A percentile compares a stretch with the other conserved stretches of the same genome.
Conservation (phyloP, 2,329 filamentous ascomycete genomes). For the Penicillium fuscoglaucum region DNA sequence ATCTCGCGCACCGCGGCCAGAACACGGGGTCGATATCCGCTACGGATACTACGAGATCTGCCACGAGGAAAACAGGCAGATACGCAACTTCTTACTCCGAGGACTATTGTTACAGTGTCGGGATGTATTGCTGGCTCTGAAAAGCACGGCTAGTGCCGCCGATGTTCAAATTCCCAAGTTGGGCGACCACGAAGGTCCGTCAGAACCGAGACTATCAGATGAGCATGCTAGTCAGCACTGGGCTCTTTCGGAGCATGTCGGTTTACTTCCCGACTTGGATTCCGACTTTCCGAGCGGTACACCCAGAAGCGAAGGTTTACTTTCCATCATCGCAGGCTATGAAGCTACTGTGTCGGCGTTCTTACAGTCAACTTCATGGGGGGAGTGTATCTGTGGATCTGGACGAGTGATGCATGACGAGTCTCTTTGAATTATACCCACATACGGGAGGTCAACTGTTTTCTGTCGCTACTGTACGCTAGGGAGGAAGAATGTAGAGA, state of each 20-base stretch:
- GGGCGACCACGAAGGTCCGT: slow-evolving; percentile 11
- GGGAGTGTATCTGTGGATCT: slow-evolving; percentile 31
- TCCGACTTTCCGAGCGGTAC: slow-evolving; percentile 4
- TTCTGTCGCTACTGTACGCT: slow-evolving; percentile 9
- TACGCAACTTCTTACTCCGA: slow-evolving; percentile 31
- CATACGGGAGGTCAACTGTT: slow-evolving; percentile 2
- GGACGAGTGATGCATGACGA: slow-evolving; percentile 14
- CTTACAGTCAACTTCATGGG: slow-evolving; percentile 27
- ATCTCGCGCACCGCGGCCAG: slow-evolving; percentile 13
- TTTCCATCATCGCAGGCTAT: slow-evolving; percentile 32
- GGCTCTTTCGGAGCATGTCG: slow-evolving; percentile 8
- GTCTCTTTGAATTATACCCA: slow-evolving; percentile 10
- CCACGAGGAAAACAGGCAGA: slow-evolving; percentile 30
- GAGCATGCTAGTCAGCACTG: slow-evolving; percentile 12
- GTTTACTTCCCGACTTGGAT: slow-evolving; percentile 12
- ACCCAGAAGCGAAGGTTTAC: slow-evolving; percentile 24
- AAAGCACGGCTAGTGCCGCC: slow-evolving; percentile 17
- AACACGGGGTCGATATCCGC: slow-evolving; percentile 21
- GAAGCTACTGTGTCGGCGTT: slow-evolving; percentile 33
- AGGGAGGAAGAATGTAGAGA: neutral
- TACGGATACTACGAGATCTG: slow-evolving; percentile 37
- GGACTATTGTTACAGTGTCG: slow-evolving; percentile 31
- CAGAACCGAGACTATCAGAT: slow-evolving; percentile 6
- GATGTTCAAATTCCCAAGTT: slow-evolving; percentile 13
- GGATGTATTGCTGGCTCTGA: slow-evolving; percentile 28